Percentiles rank a stretch among this genome's conserved stretches.
These are phyloP conservation scores for Blastobotrys buckinghamii DNA, from an alignment of 1,139 yeast species.

Conservation along the genomic window DNA sequence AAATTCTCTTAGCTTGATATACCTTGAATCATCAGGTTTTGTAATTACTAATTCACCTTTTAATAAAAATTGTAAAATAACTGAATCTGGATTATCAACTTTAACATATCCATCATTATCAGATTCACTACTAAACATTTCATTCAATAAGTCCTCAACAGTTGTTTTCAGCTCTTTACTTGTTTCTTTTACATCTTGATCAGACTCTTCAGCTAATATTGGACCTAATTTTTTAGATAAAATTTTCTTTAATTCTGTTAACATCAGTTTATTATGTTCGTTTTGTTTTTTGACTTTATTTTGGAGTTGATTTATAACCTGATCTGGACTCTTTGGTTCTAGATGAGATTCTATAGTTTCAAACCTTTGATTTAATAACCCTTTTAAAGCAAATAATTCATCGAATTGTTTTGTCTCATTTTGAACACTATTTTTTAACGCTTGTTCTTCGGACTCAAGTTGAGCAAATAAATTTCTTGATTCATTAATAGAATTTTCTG, in stretches of 20 bases:
- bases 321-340: constrained; percentile 11
- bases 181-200: not conserved
- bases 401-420: constrained; percentile 14
- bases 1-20: constrained; percentile 19
- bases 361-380: constrained; percentile 1
- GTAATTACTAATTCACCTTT: constrained; percentile 19
- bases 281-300: not conserved
- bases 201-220: constrained; percentile 1
- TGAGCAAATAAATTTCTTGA: constrained; percentile 10
- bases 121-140: constrained; percentile 16
- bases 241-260: constrained; percentile 13
- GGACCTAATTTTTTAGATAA: constrained; percentile 16
- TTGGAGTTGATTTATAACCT: constrained; percentile 10
- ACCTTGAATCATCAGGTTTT: constrained; percentile 14
- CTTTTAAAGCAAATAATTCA: constrained; percentile 11
- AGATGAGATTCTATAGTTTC: constrained; percentile 1
- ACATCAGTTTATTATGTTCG: constrained; percentile 6
- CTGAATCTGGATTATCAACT: constrained; percentile 12
- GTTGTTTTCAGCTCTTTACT: constrained; percentile 12
- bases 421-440: constrained; percentile 2
- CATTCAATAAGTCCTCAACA: constrained; percentile 19
- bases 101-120: constrained; percentile 15
- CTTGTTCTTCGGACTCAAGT: constrained; percentile 11
- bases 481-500: constrained; percentile 14
- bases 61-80: constrained; percentile 19